Evolutionary conservation across 225 moss, liverwort and hornwort species (phyloP).

Genomic region (Polytrichum formosum): DNA sequence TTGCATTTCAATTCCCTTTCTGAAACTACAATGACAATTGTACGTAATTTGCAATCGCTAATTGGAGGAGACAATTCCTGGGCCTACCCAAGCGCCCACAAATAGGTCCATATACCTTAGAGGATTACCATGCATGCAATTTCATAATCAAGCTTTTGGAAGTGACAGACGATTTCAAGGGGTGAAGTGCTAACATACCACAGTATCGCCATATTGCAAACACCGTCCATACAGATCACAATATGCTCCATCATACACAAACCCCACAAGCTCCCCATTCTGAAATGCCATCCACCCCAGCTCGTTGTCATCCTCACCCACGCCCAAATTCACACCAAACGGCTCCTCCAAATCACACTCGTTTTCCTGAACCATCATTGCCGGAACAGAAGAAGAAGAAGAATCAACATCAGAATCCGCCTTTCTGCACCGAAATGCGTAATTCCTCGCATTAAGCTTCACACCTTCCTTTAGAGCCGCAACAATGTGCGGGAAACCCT

Average conservation of each 20-base stretch:
- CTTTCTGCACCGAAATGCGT: background rate
- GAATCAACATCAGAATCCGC: no score
- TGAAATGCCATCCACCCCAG: conserved; percentile 23
- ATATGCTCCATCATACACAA: conserved; percentile 15
- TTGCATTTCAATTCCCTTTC: no score
- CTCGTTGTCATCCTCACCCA: conserved; percentile 1
- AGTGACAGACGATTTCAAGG: no score
- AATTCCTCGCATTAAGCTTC: conserved; percentile 9
- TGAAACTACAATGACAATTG: no score
- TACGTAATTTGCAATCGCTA: no score
- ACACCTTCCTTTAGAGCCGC: conserved; percentile 3
- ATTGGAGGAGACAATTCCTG: no score
- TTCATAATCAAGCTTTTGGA: no score
- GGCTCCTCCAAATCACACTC: no score
- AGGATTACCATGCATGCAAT: no score
- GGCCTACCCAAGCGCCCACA: no score
- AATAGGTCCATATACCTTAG: no score
- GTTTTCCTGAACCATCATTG: background rate
- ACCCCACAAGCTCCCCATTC: conserved; percentile 10
- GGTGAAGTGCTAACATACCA: background rate
- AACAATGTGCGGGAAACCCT: conserved; percentile 10
- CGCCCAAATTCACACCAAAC: background rate
- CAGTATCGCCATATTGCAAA: background rate
- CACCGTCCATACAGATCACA: conserved; percentile 1
- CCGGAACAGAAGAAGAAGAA: background rate